Conservation (phyloP, 2,329 filamentous ascomycete genomes). For the Phoma sp. region DNA sequence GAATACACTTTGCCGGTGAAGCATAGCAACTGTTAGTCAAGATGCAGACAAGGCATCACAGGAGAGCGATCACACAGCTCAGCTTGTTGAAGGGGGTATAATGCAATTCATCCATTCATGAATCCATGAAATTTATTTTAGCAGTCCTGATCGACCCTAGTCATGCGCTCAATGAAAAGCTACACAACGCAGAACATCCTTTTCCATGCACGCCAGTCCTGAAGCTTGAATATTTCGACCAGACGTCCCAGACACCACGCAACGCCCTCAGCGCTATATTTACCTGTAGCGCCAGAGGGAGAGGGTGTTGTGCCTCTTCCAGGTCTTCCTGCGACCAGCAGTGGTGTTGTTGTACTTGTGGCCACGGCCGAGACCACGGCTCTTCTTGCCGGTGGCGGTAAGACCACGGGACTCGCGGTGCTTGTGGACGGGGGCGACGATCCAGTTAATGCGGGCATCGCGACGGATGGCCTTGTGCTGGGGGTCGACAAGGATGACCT, state of each 20-base stretch:
- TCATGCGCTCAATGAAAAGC: slow-evolving; percentile 31
- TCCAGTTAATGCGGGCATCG: slow-evolving; percentile 99
- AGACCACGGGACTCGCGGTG: slow-evolving; percentile 98
- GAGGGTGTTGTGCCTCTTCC: slow-evolving; percentile 99
- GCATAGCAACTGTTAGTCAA: no score
- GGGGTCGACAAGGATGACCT: slow-evolving; percentile 99
- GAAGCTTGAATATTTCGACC: slow-evolving; percentile 41
- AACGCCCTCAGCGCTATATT: slow-evolving; percentile 41
- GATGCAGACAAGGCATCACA: background rate
- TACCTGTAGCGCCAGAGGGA: slow-evolving; percentile 98
- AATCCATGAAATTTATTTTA: slow-evolving; percentile 41
- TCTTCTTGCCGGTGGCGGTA: slow-evolving; percentile 99
- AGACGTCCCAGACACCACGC: slow-evolving; percentile 39
- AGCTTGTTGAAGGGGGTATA: slow-evolving; percentile 18
- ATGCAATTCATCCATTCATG: slow-evolving; percentile 42
- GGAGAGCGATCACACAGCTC: slow-evolving; percentile 1
- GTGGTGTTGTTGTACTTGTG: slow-evolving; percentile 99
- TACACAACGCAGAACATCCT: slow-evolving; percentile 44
- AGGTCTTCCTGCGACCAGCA: slow-evolving; percentile 98
- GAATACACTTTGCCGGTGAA: no score
- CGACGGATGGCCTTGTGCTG: slow-evolving; percentile 99
- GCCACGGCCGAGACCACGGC: slow-evolving; percentile 98
- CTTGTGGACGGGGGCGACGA: slow-evolving; percentile 99
- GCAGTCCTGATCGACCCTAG: slow-evolving; percentile 32
- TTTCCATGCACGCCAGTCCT: slow-evolving; percentile 47